Conservation (phyloP, 1,139 yeast species). For the Geotrichum aggregatum region DNA sequence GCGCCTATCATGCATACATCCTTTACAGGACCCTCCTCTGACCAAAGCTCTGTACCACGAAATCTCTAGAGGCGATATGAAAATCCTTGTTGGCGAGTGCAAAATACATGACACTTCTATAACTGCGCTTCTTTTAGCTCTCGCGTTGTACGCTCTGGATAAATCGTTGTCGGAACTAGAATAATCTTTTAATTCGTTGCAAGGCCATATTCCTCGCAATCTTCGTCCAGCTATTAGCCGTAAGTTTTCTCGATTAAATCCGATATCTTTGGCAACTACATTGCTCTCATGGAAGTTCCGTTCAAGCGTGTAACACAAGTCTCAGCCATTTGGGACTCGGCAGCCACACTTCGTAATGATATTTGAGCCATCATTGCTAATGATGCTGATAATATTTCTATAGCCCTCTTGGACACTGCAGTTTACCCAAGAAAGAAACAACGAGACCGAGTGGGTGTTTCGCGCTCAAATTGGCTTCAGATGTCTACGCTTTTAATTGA, state of each 20-base stretch:
- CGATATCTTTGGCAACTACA: neutral
- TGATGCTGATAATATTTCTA: neutral
- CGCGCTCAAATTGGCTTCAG: slow-evolving; percentile 8
- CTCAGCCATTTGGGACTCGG: neutral
- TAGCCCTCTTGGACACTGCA: neutral
- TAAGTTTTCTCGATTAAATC: neutral
- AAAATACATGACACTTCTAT: slow-evolving; percentile 2
- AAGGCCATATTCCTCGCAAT: slow-evolving; percentile 8
- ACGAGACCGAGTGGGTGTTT: slow-evolving; percentile 9
- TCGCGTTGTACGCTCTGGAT: slow-evolving; percentile 2
- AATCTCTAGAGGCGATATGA: neutral
- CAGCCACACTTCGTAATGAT: neutral
- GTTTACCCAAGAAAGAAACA: neutral
- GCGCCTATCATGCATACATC: too few species aligned
- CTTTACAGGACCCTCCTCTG: slow-evolving; percentile 4
- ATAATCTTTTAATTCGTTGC: too few species aligned
- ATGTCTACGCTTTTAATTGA: slow-evolving; percentile 7
- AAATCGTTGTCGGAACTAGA: too few species aligned
- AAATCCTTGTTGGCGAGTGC: slow-evolving; percentile 2
- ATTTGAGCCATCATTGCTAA: neutral
- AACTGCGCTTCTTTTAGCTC: neutral
- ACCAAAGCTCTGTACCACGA: slow-evolving; percentile 5
- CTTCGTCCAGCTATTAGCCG: slow-evolving; percentile 5
- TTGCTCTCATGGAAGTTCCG: neutral
- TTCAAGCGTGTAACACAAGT: neutral